Conservation (phyloP, 805 yeast genomes). For the Sungouiozyma intestinalis region DNA sequence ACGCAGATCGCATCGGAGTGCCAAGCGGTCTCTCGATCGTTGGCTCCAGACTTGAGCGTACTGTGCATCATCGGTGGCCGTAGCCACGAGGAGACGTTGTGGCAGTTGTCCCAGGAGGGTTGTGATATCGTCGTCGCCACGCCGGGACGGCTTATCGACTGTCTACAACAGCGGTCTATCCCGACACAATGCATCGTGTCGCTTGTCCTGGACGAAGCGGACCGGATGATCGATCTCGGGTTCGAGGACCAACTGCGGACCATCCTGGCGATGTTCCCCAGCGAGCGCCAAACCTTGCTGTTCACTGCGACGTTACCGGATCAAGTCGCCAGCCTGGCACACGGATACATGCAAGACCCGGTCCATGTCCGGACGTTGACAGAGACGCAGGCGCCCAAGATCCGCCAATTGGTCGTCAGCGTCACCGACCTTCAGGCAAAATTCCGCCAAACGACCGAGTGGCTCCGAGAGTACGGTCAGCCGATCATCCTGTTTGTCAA, state of each 20-base stretch:
- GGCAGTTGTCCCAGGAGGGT: slow-evolving; percentile 40
- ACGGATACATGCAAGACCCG: slow-evolving; percentile 51
- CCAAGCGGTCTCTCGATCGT: not conserved
- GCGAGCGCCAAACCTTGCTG: slow-evolving; percentile 56
- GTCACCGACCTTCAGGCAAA: slow-evolving; percentile 36
- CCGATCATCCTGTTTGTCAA: slow-evolving; percentile 78
- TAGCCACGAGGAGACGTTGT: slow-evolving; percentile 61
- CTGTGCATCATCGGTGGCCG: slow-evolving; percentile 86
- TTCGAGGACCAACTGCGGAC: slow-evolving; percentile 70
- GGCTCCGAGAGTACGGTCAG: slow-evolving; percentile 30
- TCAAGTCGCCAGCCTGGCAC: slow-evolving; percentile 54
- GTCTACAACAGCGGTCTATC: slow-evolving; percentile 57
- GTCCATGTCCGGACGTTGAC: slow-evolving; percentile 59
- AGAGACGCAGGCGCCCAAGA: slow-evolving; percentile 45
- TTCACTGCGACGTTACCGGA: slow-evolving; percentile 90
- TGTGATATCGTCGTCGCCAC: slow-evolving; percentile 84
- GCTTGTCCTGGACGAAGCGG: slow-evolving; percentile 87
- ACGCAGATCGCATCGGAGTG: slow-evolving; percentile 64
- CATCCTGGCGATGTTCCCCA: slow-evolving; percentile 36
- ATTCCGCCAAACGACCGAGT: slow-evolving; percentile 24
- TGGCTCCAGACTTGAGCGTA: not conserved
- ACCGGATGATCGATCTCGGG: slow-evolving; percentile 90
- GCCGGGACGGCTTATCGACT: slow-evolving; percentile 84
- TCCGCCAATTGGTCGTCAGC: slow-evolving; percentile 58
- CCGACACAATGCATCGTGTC: slow-evolving; percentile 51